Evolutionary conservation across 1,139 yeast species (phyloP).

Genomic region (Arxiozyma heterogenica): DNA sequence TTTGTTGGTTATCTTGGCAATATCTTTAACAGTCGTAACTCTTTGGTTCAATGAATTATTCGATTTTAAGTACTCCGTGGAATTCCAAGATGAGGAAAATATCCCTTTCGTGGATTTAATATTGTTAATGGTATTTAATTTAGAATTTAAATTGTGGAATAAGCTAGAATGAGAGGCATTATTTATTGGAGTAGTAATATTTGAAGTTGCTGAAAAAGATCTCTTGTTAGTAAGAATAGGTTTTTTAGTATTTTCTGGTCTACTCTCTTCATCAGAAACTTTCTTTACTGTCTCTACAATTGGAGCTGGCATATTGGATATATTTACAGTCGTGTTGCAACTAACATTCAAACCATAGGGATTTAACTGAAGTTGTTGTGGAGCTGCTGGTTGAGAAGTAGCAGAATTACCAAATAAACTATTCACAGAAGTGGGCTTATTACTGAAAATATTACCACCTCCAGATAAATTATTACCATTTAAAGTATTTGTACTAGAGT

Average conservation of each 20-base stretch:
- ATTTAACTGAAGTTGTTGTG: slow-evolving; percentile 10
- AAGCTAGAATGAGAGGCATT: slow-evolving; percentile 25
- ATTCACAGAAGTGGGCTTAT: slow-evolving; percentile 2
- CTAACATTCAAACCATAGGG: slow-evolving; percentile 28
- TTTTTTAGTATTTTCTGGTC: not conserved
- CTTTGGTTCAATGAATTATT: not conserved
- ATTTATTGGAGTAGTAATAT: slow-evolving; percentile 8
- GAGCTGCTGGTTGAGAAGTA: not conserved
- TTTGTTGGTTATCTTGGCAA: slow-evolving; percentile 10
- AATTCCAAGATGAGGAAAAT: slow-evolving; percentile 30
- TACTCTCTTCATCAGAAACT: not conserved
- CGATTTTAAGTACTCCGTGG: slow-evolving; percentile 7
- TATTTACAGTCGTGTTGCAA: slow-evolving; percentile 16
- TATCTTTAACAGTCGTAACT: slow-evolving; percentile 1
- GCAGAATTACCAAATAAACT: slow-evolving; percentile 12
- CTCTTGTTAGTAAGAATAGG: slow-evolving; percentile 10
- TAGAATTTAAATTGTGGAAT: slow-evolving; percentile 30
- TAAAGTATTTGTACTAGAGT: slow-evolving; percentile 1
- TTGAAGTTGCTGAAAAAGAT: slow-evolving; percentile 16
- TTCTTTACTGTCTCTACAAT: slow-evolving; percentile 27
- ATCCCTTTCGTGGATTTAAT: slow-evolving; percentile 31
- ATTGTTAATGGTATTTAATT: slow-evolving; percentile 23
- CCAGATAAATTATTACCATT: slow-evolving; percentile 6
- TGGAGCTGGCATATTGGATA: slow-evolving; percentile 34
- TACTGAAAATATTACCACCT: slow-evolving; percentile 23